Base-by-base conservation (phyloP, 192 early-diverging fungal species). In the Borealophlyctis nickersoniae region DNA sequence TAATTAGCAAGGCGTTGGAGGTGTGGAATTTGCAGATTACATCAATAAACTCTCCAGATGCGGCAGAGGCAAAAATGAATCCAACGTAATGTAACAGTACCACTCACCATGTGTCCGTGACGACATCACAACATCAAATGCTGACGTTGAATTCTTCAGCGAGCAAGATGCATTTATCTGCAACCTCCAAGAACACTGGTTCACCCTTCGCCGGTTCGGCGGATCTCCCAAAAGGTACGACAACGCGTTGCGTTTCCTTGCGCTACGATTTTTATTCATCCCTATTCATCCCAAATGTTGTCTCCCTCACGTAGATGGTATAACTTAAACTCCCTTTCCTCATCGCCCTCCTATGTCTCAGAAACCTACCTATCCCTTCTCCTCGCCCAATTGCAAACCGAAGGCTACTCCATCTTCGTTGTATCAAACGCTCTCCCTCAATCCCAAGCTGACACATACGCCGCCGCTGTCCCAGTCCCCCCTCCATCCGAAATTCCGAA, bases 171-270 rank as follows among this genome's bases (percentile, higher is more conserved):
- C 86, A 0, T 92, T 81, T 49, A 91, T 92, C 36, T 89, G 89
- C 71, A 87, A 92, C 68, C 64, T 91, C 36, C 64, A 67, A 48
- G 65, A 77, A 63, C 73, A 76, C 30, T 80, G 85, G 85, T 82
- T 89, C 57, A 86, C 87, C 4, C 51, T 92, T 32, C 73, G 90
- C 19, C 70, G 79, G 52, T 92, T 92, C 74, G 85, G 85, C 0
- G 67, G 75, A 7, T 77, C 77, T 2, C 65, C 81, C 4, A 73
- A 76, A 36, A 35, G 66, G 58, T 13, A 4, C 19, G 48, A 2
- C 23, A 3, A n/a, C n/a, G n/a, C n/a, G n/a, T n/a, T n/a, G n/a
- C n/a, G n/a, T n/a, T n/a, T n/a, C n/a, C 39, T 45, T 45, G 9
- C 7, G 7, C 39, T 45, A 7, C 39, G 19, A 45, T 13, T 45